Evolutionary conservation across 2,329 filamentous ascomycete genomes (phyloP).

Genomic region (Alternaria sp.): DNA sequence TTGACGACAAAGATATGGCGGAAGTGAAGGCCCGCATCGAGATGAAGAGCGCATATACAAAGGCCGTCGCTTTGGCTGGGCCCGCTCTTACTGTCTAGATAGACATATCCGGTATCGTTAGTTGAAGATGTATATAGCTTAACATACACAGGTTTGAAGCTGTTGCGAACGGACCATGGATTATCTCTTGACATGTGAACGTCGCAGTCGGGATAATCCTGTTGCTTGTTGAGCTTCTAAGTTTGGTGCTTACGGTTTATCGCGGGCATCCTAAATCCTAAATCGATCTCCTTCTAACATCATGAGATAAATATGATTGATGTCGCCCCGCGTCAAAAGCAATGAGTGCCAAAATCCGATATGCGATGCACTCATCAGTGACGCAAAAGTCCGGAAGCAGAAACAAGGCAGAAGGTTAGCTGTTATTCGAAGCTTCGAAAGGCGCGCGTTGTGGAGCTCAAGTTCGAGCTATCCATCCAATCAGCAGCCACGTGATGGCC

Average conservation of each 20-base stretch:
- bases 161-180: too few species aligned
- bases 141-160: too few species aligned
- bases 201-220: too few species aligned
- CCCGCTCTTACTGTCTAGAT: background rate
- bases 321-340: background rate
- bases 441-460: background rate
- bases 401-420: background rate
- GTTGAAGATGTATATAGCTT: too few species aligned
- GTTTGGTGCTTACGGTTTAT: background rate
- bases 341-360: background rate
- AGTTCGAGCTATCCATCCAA: conserved; percentile 2
- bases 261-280: background rate
- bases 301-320: too few species aligned
- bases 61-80: background rate
- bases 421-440: background rate
- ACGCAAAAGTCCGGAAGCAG: background rate
- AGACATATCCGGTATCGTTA: background rate
- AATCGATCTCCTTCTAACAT: too few species aligned
- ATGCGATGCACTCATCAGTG: background rate
- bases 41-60: background rate
- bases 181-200: too few species aligned
- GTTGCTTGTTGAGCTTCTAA: background rate
- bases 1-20: background rate
- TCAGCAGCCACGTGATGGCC: conserved; percentile 5
- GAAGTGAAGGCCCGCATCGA: background rate